These are phyloP conservation scores for Vicia faba DNA, from an alignment of 306 rosid species.

Conservation along the genomic window DNA sequence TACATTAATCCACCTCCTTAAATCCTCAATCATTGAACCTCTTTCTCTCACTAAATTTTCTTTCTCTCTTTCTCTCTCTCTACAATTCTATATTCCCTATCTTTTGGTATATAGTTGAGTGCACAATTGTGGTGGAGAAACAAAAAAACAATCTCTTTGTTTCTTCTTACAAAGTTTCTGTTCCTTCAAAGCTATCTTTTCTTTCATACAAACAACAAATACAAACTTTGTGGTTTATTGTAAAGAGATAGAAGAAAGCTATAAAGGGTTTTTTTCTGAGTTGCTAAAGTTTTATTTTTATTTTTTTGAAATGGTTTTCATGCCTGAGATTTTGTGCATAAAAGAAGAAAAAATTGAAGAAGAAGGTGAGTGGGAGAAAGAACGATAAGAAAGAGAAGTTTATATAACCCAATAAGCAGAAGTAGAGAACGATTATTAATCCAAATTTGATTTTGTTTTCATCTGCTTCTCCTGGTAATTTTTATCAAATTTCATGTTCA, in stretches of 20 bases:
- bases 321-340: constrained; percentile 55
- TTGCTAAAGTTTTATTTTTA: constrained; percentile 31
- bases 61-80: constrained; percentile 37
- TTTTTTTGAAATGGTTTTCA: constrained; percentile 71
- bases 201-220: not conserved
- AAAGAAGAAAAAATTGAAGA: constrained; percentile 67
- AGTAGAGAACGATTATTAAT: constrained; percentile 39
- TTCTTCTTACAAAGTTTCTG: constrained; percentile 47
- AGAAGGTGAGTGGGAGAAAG: constrained; percentile 94
- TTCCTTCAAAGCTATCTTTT: constrained; percentile 41
- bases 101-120: constrained; percentile 40
- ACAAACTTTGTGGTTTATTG: not conserved
- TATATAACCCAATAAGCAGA: constrained; percentile 51
- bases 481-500: not conserved
- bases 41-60: constrained; percentile 38
- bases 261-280: constrained; percentile 31
- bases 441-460: constrained; percentile 37
- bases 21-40: constrained; percentile 70
- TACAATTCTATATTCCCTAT: constrained; percentile 16
- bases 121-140: constrained; percentile 32
- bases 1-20: constrained; percentile 47
- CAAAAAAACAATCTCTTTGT: constrained; percentile 43
- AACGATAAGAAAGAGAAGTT: constrained; percentile 51
- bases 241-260: constrained; percentile 29
- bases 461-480: constrained; percentile 77